Base-by-base conservation (phyloP, 768 basidiomycete species). In the Boletus fagicola region DNA sequence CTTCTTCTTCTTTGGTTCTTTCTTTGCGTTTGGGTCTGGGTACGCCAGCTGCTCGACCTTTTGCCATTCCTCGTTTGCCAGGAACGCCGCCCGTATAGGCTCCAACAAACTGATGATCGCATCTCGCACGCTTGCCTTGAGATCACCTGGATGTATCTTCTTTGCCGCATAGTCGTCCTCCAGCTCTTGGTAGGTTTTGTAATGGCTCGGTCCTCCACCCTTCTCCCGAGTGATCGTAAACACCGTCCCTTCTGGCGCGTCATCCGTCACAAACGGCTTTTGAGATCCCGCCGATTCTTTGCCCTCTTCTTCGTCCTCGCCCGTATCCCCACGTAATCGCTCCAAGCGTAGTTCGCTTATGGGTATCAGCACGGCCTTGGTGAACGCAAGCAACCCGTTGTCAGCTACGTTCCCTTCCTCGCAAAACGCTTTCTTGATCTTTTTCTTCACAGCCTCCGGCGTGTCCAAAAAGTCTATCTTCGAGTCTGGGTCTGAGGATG, bases 391-490 rank as follows among this genome's bases (percentile, higher is more conserved):
- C 0, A 98, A 76, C 28, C 93, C 96, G 72, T 99, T 99, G 26
- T 90, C 93, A 45, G 84, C 81, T 50, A 85, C 76, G 68, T 90
- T 94, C 16, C 94, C 95, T 65, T 95, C 93, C 65, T 96, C 94
- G 72, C 95, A 98, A 70, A 96, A 94, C 1, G 97, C 95, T 24
- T 79, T 78, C 73, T 90, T 93, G 74, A 98, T 84, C 78, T 98
- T 98, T 74, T 85, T 87, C 67, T 88, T 87, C 49, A 98, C 83
- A 42, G 78, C 82, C 30, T 91, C 89, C 0, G 94, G 86, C 4
- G 85, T 71, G 72, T 98, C 96, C 60, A 99, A 85, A 74, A 98
- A 92, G 76, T 99, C 97, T 71, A 98, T 96, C 75, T 99, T 99
- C 61, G 91, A 94, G 71, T 97, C 92, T 31, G 94, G 94, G 65